Conservation (phyloP, 1,284 basidiomycete species). For the Gymnopus androsaceus region DNA sequence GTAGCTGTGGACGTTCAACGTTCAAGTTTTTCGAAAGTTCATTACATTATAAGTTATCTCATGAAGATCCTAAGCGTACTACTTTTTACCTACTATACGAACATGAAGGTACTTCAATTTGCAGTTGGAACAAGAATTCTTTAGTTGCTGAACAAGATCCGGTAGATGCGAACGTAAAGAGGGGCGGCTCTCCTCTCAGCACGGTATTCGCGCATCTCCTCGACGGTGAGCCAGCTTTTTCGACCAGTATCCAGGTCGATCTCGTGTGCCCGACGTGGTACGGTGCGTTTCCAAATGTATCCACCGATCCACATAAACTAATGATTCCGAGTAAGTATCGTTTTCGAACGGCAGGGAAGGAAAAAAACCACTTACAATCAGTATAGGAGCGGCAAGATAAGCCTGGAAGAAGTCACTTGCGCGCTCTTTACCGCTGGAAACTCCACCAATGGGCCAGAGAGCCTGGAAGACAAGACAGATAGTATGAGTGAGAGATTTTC, state of each 20-base stretch:
- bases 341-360: constrained; percentile 39
- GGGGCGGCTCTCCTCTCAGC: constrained; percentile 20
- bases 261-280: constrained; percentile 36
- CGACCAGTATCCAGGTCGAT: constrained; percentile 48
- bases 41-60: no score
- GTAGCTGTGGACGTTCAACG: background rate
- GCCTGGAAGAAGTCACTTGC: constrained; percentile 40
- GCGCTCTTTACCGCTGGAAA: constrained; percentile 24
- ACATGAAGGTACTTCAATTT: no score
- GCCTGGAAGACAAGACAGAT: constrained; percentile 6
- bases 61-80: no score
- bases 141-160: constrained; percentile 21
- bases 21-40: no score
- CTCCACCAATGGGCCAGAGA: constrained; percentile 28
- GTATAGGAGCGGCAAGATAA: constrained; percentile 42
- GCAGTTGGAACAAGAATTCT: no score
- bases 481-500: background rate
- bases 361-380: no score
- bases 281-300: constrained; percentile 40
- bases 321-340: no score
- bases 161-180: constrained; percentile 15
- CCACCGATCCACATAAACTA: constrained; percentile 38
- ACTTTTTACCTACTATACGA: no score
- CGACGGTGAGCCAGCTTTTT: constrained; percentile 22
- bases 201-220: constrained; percentile 22